Base-by-base conservation (phyloP, 1,284 basidiomycete genomes). In the Trichosporon ovoides region DNA sequence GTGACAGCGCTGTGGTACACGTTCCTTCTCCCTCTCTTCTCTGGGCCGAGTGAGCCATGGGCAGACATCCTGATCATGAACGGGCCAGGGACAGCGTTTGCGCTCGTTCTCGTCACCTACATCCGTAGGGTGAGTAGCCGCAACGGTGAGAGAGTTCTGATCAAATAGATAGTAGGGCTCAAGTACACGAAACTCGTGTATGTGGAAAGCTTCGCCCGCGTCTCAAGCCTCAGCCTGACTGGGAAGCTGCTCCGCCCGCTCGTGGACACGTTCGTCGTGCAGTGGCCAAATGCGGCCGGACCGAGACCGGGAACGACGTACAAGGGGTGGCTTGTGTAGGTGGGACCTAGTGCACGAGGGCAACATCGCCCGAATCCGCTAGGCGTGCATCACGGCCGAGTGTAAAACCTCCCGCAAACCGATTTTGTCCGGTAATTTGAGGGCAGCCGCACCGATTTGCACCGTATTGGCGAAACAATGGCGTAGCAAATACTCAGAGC, bases 181-280 rank as follows among this genome's bases (percentile, higher is more conserved):
- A 78, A 80, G 16, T 83, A 87, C 2, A 89, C 95, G 2, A 81
- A 80, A 46, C 75, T 92, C 28, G 83, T 99, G 56, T 99, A 98
- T 74, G 81, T 98, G 43, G 96, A 98, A 76, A 94, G 92, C 0
- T 96, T 96, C 72, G 93, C 96, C 7, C 85, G 96, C 14, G 92
- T 97, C 7, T 81, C 79, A 31, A 82, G 83, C 0, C 80, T 98
- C 18, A 95, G 91, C 13, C 80, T 97, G 16, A 91, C 92, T 20
- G 95, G 87, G 24, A 89, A 84, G 68, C 78, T 98, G 43, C 80
- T 98, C 19, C 82, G 85, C 35, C 84, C 83, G 10, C 78, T 95
- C 38, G 92, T 91, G 7, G 93, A 98, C 76, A 84, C 85, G 51
- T 92, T 95, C 71, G 71, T 94, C 56, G 87, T 91, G 14, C 91